These are phyloP conservation scores for Neodidymelliopsis sp. DNA, from an alignment of 2,329 filamentous ascomycete species.

Conservation along the genomic window DNA sequence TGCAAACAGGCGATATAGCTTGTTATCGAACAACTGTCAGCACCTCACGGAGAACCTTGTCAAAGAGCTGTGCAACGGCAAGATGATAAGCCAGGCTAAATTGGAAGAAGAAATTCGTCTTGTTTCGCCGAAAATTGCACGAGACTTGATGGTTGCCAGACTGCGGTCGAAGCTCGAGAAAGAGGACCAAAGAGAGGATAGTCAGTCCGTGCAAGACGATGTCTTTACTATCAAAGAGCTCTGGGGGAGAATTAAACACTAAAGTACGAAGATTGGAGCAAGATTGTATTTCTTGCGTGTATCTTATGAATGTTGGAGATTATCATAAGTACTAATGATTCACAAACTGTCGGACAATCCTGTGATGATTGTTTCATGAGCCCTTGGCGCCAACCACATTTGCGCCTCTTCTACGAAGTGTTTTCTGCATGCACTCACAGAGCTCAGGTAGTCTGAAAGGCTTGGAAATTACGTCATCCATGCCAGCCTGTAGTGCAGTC, in stretches of 20 bases:
- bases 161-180: conserved; percentile 17
- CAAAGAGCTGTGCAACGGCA: conserved; percentile 16
- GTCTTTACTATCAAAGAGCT: conserved; percentile 19
- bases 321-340: no score
- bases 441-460: conserved; percentile 63
- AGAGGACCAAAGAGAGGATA: conserved; percentile 18
- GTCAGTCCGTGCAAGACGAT: conserved; percentile 17
- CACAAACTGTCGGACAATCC: no score
- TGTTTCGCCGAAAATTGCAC: conserved; percentile 18
- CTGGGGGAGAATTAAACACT: conserved; percentile 18
- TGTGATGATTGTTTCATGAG: no score
- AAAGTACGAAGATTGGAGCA: background rate
- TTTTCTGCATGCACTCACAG: conserved; percentile 28
- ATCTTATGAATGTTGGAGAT: background rate
- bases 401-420: conserved; percentile 13
- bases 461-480: conserved; percentile 71
- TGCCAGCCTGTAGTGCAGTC: conserved; percentile 39
- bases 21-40: conserved; percentile 19
- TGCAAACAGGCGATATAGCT: conserved; percentile 17
- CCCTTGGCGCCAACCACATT: no score
- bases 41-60: conserved; percentile 18
- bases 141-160: conserved; percentile 15
- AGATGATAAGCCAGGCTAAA: conserved; percentile 20
- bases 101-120: conserved; percentile 19
- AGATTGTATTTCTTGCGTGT: background rate